phyloP scores from a whole-genome alignment of 441 rosid species.

The Populus trichocarpa region DNA sequence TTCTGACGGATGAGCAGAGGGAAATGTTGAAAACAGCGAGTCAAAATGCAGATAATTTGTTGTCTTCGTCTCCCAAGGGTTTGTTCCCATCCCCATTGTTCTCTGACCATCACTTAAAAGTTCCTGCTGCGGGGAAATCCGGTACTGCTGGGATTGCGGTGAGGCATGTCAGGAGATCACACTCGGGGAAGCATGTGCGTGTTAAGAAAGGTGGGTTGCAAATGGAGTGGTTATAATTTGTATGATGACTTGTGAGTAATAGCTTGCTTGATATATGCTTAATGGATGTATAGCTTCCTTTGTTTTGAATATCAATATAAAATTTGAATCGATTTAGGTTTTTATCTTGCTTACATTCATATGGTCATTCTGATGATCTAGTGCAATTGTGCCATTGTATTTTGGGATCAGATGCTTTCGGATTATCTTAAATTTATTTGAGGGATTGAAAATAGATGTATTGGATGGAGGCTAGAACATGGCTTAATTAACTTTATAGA shows the following conservation, averaged over 20 bases:
- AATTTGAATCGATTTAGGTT: neutral
- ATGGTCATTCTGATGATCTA: neutral
- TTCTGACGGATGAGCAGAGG: conserved; percentile 84
- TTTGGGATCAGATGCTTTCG: neutral
- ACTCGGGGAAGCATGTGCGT: conserved; percentile 78
- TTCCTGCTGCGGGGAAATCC: conserved; percentile 62
- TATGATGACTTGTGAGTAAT: neutral
- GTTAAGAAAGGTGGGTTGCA: conserved; percentile 76
- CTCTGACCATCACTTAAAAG: conserved; percentile 57
- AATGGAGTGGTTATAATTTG: neutral
- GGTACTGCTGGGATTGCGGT: conserved; percentile 58
- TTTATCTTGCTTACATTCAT: no score
- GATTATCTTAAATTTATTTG: neutral
- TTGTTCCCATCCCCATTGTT: conserved; percentile 65
- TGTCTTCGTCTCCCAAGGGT: conserved; percentile 61
- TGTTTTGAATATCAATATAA: neutral
- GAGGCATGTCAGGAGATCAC: conserved; percentile 78
- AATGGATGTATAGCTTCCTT: neutral
- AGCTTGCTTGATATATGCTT: neutral
- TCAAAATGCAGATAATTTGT: conserved; percentile 43
- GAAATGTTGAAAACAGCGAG: conserved; percentile 75
- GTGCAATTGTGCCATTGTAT: neutral
- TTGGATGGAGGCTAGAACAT: neutral
- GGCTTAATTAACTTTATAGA: neutral
- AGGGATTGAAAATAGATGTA: neutral